Base-by-base conservation (phyloP, 805 yeast species). In the Metschnikowia lunata region DNA sequence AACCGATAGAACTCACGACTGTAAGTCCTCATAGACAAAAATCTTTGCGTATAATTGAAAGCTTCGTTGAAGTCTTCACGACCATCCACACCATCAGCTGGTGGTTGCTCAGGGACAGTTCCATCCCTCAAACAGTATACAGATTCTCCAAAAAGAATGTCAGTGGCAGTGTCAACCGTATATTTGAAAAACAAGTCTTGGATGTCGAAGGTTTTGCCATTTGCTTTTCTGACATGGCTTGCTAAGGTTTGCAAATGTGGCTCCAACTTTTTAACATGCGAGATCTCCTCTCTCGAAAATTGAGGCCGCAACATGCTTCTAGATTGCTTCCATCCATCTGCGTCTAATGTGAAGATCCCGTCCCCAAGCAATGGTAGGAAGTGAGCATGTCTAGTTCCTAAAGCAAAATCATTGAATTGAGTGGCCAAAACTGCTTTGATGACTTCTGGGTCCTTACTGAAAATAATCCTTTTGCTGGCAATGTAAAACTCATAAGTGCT, bases 231-330 rank as follows among this genome's bases (percentile, higher is more conserved):
- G 28, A 70, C 47, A 46, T 68, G 73, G 33, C 55, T 51, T 12
- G 61, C 61, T 37, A 70, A 56, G 9, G 55, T 56, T 47, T 68
- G 72, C 12, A 69, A 43, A 49, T 70, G 75, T 11, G 73, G 71
- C 45, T 70, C 75, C 52, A 69, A 58, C 6, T 60, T 23, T 42
- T 60, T 56, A 13, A 69, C 72, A 43, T 70, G 74, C 7, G 72
- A 64, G 42, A 69, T 64, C 50, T 70, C 72, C 43, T 68, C 74
- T 56, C 72, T 59, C 10, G 72, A 67, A 50, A 70, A 70, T 48
- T 70, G 74, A 2, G 75, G 75, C 48, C 74, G 61, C 48, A 69
- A 62, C 74, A 70, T 65, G 15, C 72, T 62, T 46, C 75, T 52
- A 8, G 72, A 64, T 48, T 64, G 67, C 49, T 69, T 68, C 75